Conservation (phyloP, 2,329 filamentous ascomycete genomes). For the Cladosporium austrohemisphaericum region DNA sequence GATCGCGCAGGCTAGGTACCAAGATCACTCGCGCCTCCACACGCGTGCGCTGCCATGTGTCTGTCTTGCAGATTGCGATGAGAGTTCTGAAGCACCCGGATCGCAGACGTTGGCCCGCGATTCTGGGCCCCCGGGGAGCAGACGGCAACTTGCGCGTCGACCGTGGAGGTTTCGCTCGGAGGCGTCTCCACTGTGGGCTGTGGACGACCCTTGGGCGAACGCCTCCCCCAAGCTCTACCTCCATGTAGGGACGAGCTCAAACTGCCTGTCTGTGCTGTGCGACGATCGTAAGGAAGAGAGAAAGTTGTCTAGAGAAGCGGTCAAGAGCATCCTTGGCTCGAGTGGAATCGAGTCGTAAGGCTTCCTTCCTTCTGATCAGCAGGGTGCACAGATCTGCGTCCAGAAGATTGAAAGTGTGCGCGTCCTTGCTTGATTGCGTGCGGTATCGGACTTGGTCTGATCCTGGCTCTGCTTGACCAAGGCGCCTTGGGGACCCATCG, state of each 20-base stretch:
- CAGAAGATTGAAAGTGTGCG: too few species aligned
- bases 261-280: constrained; percentile 4
- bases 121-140: constrained; percentile 82
- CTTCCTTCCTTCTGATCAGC: too few species aligned
- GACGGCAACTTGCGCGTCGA: constrained; percentile 38
- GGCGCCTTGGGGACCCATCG: neutral
- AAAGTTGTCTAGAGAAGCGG: constrained; percentile 7
- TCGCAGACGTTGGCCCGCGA: constrained; percentile 81
- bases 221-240: constrained; percentile 7
- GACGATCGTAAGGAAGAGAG: constrained; percentile 1
- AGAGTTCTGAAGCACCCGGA: constrained; percentile 27
- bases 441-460: constrained; percentile 7
- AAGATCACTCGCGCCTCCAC: neutral
- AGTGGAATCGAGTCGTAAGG: too few species aligned
- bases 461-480: neutral
- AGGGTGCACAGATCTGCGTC: too few species aligned
- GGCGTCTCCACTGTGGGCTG: constrained; percentile 1
- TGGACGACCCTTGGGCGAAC: neutral
- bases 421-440: neutral
- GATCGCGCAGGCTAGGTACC: neutral
- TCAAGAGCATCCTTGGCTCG: constrained; percentile 12
- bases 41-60: neutral
- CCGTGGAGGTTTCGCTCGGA: constrained; percentile 1
- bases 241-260: neutral
- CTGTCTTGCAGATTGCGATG: constrained; percentile 9